Evolutionary conservation across 129 eudicot genomes (phyloP), one percentile per base, ranked within the genome.

Genomic region (Pseudognaphalium luteoalbum): DNA sequence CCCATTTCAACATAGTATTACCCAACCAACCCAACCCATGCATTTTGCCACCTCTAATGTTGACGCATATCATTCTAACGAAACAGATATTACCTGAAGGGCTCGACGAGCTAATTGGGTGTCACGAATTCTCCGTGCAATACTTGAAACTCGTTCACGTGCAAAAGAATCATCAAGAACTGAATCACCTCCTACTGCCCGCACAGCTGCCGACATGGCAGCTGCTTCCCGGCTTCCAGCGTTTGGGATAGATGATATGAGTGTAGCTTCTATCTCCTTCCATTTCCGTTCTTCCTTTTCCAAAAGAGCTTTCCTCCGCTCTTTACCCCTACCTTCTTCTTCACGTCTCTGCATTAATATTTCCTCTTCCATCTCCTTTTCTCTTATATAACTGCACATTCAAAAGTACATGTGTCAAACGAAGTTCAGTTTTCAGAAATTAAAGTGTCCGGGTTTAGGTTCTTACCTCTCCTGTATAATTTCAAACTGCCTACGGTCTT

Each of bases 351-450:
- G 99, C 91, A 91, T 87, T 54, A 95, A 85, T 56, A 92, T 88
- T 79, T 95, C 99, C 80, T 95, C 99, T 85, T 95, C 99, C 99
- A 95, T 95, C 87, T 95, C 99, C 71, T 95, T 95, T 72, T 95
- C 99, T 83, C 97, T 82, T 77, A 95, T 76, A 71, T 95, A 95
- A 77, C 99, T 95, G 59, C 71, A 85, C 15, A 32, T 16, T 37
- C 72, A 15, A n/a, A 34, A 47, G 34, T 50, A 21, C 17, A 33
- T 33, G 22, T 56, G 50, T 76, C 44, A 78, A 51, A 44, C 22
- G 21, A 51, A 75, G 16, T 28, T 51, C 68, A 3, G 12, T 29
- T 44, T 34, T 5, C n/a, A 21, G 51, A 14, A 64, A 39, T 52
- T 33, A 9, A 44, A 22, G 6, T 4, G 5, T 47, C 17, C n/a